A percentile compares a stretch with the other conserved stretches of the same genome.
Evolutionary conservation across 2,329 filamentous ascomycete genomes (phyloP).

Genomic region (Fusarium lyarnte): DNA sequence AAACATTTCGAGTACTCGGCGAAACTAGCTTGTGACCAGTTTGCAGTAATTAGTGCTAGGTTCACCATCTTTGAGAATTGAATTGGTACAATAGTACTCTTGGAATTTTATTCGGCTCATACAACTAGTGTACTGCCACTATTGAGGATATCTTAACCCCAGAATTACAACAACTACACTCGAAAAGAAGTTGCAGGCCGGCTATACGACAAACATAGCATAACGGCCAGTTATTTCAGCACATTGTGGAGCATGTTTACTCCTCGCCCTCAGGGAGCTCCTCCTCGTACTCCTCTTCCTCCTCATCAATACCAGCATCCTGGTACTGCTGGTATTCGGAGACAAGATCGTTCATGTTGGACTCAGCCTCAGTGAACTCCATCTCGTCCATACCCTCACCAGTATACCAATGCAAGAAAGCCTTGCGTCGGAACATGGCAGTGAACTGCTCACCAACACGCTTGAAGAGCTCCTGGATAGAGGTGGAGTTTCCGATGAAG

Average conservation of each 20-base stretch:
- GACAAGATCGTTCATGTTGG: conserved; percentile 99
- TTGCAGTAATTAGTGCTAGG: background rate
- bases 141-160: conserved; percentile 54
- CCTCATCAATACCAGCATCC: conserved; percentile 96
- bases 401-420: conserved; percentile 99
- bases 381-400: conserved; percentile 99
- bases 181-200: conserved; percentile 47
- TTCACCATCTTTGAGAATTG: conserved; percentile 1
- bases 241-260: conserved; percentile 34
- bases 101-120: conserved; percentile 42
- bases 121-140: conserved; percentile 47
- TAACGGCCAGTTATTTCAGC: conserved; percentile 20
- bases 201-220: conserved; percentile 34
- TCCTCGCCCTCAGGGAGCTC: conserved; percentile 82
- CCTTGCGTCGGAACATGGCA: conserved; percentile 99
- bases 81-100: conserved; percentile 46
- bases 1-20: background rate
- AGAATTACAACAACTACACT: conserved; percentile 46
- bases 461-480: conserved; percentile 99
- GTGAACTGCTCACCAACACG: conserved; percentile 99
- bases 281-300: conserved; percentile 95
- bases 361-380: conserved; percentile 99
- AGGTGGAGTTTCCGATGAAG: conserved; percentile 99
- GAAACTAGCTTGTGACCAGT: background rate
- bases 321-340: conserved; percentile 99